Percentiles rank a stretch among this genome's conserved stretches.
phyloP scores from a whole-genome alignment of 139 green algal species.

The Zygnema circumcarinatum region DNA sequence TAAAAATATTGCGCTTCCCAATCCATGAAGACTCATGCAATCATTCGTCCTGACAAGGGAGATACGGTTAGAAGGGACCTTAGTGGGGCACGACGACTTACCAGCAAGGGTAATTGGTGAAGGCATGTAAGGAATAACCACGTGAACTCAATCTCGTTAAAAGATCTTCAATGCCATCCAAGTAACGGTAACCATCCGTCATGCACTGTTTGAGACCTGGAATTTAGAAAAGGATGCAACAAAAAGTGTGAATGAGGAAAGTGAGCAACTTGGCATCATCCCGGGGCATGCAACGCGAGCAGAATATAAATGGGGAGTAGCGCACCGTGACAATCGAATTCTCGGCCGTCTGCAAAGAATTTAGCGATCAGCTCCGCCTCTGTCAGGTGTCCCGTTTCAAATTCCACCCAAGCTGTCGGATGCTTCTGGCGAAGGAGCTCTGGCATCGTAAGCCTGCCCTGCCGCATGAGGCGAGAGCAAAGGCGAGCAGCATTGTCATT shows the following conservation, averaged over 20 bases:
- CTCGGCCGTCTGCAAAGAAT: constrained; percentile 82
- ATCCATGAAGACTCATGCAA: too few species aligned
- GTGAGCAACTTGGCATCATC: too few species aligned
- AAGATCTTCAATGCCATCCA: constrained; percentile 82
- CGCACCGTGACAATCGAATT: constrained; percentile 71
- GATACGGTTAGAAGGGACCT: too few species aligned
- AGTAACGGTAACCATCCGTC: constrained; percentile 73
- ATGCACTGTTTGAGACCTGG: constrained; percentile 56
- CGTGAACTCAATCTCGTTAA: constrained; percentile 66
- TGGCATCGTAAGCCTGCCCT: constrained; percentile 59
- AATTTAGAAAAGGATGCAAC: too few species aligned
- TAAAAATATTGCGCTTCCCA: too few species aligned
- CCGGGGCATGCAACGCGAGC: too few species aligned
- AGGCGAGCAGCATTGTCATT: neutral
- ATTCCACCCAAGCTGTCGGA: constrained; percentile 84
- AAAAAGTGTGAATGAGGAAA: too few species aligned
- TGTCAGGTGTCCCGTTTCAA: constrained; percentile 77
- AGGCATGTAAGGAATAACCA: constrained; percentile 74
- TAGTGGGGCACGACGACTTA: too few species aligned
- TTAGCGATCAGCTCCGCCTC: constrained; percentile 74
- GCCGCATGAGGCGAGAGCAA: neutral
- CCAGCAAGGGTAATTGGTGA: constrained; percentile 84
- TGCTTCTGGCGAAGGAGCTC: constrained; percentile 84
- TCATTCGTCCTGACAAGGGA: too few species aligned
- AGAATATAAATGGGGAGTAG: too few species aligned